A percentile compares a stretch with the other conserved stretches of the same genome.
phyloP scores from a whole-genome alignment of 2,329 filamentous ascomycete genomes.

The Trichoderma breve region DNA sequence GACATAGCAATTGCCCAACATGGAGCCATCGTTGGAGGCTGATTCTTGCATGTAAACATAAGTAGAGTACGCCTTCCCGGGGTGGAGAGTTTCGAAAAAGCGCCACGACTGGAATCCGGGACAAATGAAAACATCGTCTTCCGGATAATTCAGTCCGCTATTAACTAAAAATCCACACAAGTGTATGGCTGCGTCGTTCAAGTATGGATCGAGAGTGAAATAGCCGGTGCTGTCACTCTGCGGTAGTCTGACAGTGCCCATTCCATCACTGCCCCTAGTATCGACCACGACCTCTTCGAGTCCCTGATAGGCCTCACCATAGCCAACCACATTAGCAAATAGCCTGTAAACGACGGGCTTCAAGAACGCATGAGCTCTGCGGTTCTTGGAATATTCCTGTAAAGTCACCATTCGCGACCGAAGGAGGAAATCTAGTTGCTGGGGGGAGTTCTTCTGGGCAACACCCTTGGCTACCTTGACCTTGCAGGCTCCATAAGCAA shows the following conservation, averaged over 20 bases:
- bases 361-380: neutral
- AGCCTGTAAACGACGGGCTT: neutral
- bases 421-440: neutral
- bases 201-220: neutral
- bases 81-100: neutral
- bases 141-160: neutral
- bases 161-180: neutral
- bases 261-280: neutral
- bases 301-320: neutral
- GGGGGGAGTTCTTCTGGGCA: neutral
- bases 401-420: neutral
- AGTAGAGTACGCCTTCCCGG: neutral
- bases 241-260: slow-evolving; percentile 7
- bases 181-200: neutral
- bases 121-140: neutral
- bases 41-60: neutral
- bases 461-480: neutral
- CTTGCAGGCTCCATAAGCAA: neutral
- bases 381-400: neutral
- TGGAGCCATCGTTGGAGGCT: neutral
- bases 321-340: neutral
- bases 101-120: neutral
- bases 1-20: slow-evolving; percentile 5
- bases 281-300: slow-evolving; percentile 15
- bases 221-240: neutral